These are phyloP conservation scores for Pseudofabraea citricarpa DNA, from an alignment of 2,329 filamentous ascomycete genomes.

Conservation along the genomic window DNA sequence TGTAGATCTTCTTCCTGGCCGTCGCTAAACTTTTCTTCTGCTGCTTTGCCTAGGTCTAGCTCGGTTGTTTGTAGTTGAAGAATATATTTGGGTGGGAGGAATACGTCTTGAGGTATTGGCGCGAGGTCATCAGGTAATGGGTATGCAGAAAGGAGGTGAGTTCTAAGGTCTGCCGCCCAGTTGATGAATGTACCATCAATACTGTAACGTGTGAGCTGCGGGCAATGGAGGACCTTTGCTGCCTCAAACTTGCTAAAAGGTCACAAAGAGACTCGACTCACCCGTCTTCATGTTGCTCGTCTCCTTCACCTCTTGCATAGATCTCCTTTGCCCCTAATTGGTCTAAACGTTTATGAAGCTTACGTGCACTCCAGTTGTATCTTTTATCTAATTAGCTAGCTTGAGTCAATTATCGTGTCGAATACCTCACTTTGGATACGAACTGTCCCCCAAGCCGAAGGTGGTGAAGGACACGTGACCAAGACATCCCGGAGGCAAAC, in stretches of 20 bases:
- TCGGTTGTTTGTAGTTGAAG: conserved; percentile 33
- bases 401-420: conserved; percentile 6
- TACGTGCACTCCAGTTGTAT: conserved; percentile 89
- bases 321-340: conserved; percentile 79
- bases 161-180: conserved; percentile 67
- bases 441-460: conserved; percentile 91
- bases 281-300: conserved; percentile 92
- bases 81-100: conserved; percentile 72
- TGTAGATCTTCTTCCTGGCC: background rate
- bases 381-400: conserved; percentile 35
- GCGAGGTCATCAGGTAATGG: conserved; percentile 63
- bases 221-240: background rate
- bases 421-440: conserved; percentile 76
- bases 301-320: conserved; percentile 77
- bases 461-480: conserved; percentile 68
- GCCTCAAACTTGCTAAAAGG: no score
- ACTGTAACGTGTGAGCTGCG: conserved; percentile 37
- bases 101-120: conserved; percentile 69
- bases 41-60: background rate
- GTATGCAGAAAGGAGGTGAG: conserved; percentile 59
- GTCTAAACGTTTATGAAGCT: conserved; percentile 76
- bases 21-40: background rate
- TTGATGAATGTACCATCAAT: conserved; percentile 77
- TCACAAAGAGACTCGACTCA: conserved; percentile 36
- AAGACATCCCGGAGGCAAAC: conserved; percentile 67